Conservation (phyloP, 2,329 filamentous ascomycete genomes). For the Fusarium sp. region DNA sequence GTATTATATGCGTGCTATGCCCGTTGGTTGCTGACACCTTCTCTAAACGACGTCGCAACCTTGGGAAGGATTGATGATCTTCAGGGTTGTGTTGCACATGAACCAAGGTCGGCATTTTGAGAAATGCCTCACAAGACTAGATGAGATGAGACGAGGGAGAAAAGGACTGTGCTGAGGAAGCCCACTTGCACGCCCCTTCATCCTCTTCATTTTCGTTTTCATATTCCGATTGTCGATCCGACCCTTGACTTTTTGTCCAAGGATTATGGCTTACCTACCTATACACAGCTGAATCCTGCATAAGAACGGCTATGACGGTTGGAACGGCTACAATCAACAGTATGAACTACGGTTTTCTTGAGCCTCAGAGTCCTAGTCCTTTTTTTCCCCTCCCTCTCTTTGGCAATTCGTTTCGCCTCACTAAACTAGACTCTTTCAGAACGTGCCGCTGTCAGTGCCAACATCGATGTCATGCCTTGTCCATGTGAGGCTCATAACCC, state of each 20-base stretch:
- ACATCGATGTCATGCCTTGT: not conserved
- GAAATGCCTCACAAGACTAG: constrained; percentile 40
- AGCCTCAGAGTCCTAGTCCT: not conserved
- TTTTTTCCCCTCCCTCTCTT: not conserved
- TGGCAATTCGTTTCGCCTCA: constrained; percentile 8
- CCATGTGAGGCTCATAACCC: constrained; percentile 17
- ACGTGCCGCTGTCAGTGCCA: not conserved
- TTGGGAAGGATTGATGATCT: not conserved
- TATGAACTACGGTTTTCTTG: not conserved
- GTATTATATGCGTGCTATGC: constrained; percentile 15
- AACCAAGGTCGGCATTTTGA: constrained; percentile 24
- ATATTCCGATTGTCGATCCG: constrained; percentile 3
- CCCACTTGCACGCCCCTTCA: constrained; percentile 6
- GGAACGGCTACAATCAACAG: not conserved
- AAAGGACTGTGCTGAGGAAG: not conserved
- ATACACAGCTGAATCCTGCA: not conserved
- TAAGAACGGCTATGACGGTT: not conserved
- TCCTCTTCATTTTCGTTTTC: constrained; percentile 10
- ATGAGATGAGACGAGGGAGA: not conserved
- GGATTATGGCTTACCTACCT: not conserved
- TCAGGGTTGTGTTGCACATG: constrained; percentile 7
- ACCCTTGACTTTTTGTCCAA: not conserved
- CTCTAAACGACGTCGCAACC: constrained; percentile 6
- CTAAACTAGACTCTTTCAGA: constrained; percentile 27
- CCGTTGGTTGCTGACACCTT: constrained; percentile 1